Evolutionary conservation across 306 rosid genomes (phyloP).

Genomic region (Argentina anserina): DNA sequence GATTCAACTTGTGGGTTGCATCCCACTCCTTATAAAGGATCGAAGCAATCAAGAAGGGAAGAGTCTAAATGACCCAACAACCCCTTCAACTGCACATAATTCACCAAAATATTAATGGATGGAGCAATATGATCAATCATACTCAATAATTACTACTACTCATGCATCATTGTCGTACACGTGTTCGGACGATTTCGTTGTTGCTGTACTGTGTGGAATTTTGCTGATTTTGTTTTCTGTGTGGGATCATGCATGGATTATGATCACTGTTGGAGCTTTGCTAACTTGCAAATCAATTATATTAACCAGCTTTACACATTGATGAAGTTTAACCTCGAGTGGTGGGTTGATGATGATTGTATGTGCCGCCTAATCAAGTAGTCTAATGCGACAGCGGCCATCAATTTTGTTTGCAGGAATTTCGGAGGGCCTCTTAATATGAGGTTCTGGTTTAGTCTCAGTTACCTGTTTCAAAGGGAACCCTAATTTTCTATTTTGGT

Average conservation of each 20-base stretch:
- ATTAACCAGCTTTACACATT: background rate
- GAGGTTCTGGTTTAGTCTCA: conserved; percentile 10
- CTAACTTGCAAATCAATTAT: background rate
- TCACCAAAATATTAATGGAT: conserved; percentile 15
- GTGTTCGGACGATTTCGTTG: conserved; percentile 28
- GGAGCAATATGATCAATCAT: conserved; percentile 24
- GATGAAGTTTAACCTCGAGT: background rate
- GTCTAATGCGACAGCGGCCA: conserved; percentile 1
- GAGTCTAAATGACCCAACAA: conserved; percentile 30
- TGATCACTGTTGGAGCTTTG: background rate
- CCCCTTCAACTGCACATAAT: conserved; percentile 31
- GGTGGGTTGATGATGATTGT: background rate
- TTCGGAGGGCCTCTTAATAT: background rate
- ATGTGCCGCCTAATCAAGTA: conserved; percentile 10
- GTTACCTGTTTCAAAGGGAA: conserved; percentile 17
- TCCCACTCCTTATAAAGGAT: conserved; percentile 40
- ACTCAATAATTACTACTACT: background rate
- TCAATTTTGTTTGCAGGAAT: background rate
- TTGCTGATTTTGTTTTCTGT: background rate
- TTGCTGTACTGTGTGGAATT: conserved; percentile 1
- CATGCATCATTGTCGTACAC: conserved; percentile 48
- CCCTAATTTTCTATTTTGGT: background rate
- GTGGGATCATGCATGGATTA: background rate
- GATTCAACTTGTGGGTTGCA: conserved; percentile 29
- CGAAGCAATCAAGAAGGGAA: conserved; percentile 16